A percentile compares a stretch with the other conserved stretches of the same genome.
phyloP scores from a whole-genome alignment of 257 asterid genomes.

The Solanum clarkiae region DNA sequence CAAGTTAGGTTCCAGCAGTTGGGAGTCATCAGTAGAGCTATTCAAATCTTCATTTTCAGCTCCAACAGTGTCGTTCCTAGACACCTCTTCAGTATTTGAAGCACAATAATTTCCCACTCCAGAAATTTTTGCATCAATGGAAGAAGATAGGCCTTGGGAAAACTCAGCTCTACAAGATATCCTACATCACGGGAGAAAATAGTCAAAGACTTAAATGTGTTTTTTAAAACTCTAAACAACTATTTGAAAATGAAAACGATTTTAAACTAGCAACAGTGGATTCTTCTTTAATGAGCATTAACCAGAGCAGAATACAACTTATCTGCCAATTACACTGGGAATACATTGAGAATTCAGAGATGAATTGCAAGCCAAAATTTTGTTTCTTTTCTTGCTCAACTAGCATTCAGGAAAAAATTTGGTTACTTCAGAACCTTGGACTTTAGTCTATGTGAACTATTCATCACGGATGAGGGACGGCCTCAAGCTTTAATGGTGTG shows the following conservation, averaged over 20 bases:
- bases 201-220: not conserved
- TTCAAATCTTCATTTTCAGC: conserved; percentile 18
- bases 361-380: not conserved
- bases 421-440: not conserved
- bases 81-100: conserved; percentile 8
- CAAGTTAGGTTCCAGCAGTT: conserved; percentile 11
- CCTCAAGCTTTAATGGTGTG: not conserved
- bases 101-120: conserved; percentile 18
- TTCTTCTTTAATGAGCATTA: not conserved
- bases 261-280: not conserved
- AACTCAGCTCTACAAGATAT: conserved; percentile 1
- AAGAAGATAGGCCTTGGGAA: conserved; percentile 10
- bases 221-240: not conserved
- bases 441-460: not conserved
- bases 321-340: not conserved
- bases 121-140: conserved; percentile 19
- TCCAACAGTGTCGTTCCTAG: conserved; percentile 9
- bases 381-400: not conserved
- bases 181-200: not conserved
- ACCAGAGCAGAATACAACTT: not conserved
- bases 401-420: not conserved
- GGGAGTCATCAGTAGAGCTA: conserved; percentile 8
- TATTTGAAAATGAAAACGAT: not conserved
- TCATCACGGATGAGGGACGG: not conserved
- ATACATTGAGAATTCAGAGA: not conserved